Conservation (phyloP, 164 flowering plant species). For the Tinospora cordifolia region DNA sequence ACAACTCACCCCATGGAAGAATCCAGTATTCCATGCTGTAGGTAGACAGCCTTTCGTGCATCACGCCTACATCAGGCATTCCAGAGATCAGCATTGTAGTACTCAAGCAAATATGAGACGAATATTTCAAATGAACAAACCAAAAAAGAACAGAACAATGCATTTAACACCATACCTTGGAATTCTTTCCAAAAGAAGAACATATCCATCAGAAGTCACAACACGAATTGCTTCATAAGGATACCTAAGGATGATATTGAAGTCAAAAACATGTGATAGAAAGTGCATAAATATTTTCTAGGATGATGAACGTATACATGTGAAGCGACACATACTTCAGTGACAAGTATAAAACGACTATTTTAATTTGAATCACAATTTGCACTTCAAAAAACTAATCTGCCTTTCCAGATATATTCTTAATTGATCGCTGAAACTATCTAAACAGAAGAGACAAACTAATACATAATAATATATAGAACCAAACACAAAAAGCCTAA, state of each 20-base stretch:
- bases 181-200: constrained; percentile 88
- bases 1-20: constrained; percentile 93
- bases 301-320: not conserved
- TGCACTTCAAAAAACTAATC: not conserved
- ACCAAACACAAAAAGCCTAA: not conserved
- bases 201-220: constrained; percentile 88
- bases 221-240: constrained; percentile 96
- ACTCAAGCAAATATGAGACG: not conserved
- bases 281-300: not conserved
- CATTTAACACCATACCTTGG: constrained; percentile 49
- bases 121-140: not conserved
- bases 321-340: not conserved
- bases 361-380: not conserved
- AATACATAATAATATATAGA: not conserved
- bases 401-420: not conserved
- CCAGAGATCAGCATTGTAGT: constrained; percentile 14
- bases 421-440: no score
- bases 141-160: not conserved
- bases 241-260: constrained; percentile 42
- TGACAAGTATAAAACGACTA: not conserved
- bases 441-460: not conserved
- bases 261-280: constrained; percentile 8
- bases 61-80: constrained; percentile 56
- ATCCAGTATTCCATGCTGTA: constrained; percentile 91
- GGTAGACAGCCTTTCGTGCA: constrained; percentile 72